phyloP scores from a whole-genome alignment of 192 early-diverging fungal species.

The Coemansia erecta region DNA sequence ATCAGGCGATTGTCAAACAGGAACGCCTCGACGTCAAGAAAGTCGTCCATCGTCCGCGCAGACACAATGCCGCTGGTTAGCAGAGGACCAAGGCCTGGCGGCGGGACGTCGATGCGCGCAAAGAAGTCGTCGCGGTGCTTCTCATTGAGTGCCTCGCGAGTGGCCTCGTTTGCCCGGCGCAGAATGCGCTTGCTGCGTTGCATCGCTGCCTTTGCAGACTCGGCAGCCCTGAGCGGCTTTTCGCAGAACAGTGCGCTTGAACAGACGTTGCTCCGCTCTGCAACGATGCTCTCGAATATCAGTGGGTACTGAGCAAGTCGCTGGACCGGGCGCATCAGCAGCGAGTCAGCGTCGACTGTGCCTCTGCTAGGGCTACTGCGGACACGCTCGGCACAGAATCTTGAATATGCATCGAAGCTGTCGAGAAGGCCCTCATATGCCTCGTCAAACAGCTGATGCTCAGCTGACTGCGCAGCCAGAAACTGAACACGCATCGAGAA shows the following conservation, averaged over 20 bases:
- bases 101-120: conserved; percentile 25
- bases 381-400: conserved; percentile 41
- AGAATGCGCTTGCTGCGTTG: conserved; percentile 37
- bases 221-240: conserved; percentile 17
- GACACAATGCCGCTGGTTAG: conserved; percentile 28
- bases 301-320: conserved; percentile 51
- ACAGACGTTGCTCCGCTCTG: conserved; percentile 25
- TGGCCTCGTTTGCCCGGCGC: conserved; percentile 44
- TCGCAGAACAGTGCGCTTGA: conserved; percentile 3
- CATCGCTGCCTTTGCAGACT: conserved; percentile 36
- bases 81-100: conserved; percentile 17
- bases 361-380: conserved; percentile 15
- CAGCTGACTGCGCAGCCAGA: conserved; percentile 28
- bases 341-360: conserved; percentile 28
- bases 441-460: conserved; percentile 30
- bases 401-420: conserved; percentile 37
- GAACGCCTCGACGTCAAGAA: conserved; percentile 29
- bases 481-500: conserved; percentile 50
- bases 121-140: conserved; percentile 22
- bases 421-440: conserved; percentile 15
- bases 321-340: conserved; percentile 51
- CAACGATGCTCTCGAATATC: conserved; percentile 41
- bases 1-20: conserved; percentile 31
- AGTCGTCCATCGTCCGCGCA: conserved; percentile 11
- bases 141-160: conserved; percentile 39